A percentile compares a stretch with the other conserved stretches of the same genome.
These are phyloP conservation scores for Papilionanthe hybrid DNA, from an alignment of 116 monocot species.

Conservation along the genomic window DNA sequence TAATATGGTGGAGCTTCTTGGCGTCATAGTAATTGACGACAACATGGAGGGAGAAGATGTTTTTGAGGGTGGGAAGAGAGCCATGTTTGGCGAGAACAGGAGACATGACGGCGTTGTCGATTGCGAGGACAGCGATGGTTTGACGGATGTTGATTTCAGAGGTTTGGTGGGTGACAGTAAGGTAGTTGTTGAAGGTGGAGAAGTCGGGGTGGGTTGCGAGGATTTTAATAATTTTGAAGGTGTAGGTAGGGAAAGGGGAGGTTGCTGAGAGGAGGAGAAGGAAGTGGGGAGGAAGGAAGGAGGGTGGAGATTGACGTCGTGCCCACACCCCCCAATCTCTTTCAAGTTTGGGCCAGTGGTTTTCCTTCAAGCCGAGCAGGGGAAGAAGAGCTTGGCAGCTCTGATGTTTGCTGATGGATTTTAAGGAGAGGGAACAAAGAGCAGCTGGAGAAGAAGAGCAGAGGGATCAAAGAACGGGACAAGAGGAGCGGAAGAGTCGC, in stretches of 20 bases:
- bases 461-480: no score
- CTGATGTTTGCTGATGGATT: no score
- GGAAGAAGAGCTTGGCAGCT: no score
- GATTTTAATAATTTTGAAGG: slow-evolving; percentile 77
- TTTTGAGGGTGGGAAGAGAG: slow-evolving; percentile 53
- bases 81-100: slow-evolving; percentile 40
- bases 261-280: not conserved
- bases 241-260: slow-evolving; percentile 6
- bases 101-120: slow-evolving; percentile 74
- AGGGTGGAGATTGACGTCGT: not conserved
- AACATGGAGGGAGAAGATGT: slow-evolving; percentile 75
- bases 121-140: slow-evolving; percentile 84
- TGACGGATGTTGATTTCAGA: slow-evolving; percentile 58
- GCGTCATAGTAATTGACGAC: slow-evolving; percentile 80
- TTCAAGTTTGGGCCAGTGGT: no score
- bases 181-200: slow-evolving; percentile 88
- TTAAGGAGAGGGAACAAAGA: no score
- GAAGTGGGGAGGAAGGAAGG: slow-evolving; percentile 5
- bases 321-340: no score
- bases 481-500: no score
- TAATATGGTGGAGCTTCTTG: slow-evolving; percentile 89
- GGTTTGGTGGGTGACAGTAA: slow-evolving; percentile 55
- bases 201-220: slow-evolving; percentile 64
- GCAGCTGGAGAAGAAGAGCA: no score
- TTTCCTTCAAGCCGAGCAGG: no score